Percentiles rank a stretch among this genome's conserved stretches.
Conservation (phyloP, 1,139 yeast genomes). For the Yarrowia galli region DNA sequence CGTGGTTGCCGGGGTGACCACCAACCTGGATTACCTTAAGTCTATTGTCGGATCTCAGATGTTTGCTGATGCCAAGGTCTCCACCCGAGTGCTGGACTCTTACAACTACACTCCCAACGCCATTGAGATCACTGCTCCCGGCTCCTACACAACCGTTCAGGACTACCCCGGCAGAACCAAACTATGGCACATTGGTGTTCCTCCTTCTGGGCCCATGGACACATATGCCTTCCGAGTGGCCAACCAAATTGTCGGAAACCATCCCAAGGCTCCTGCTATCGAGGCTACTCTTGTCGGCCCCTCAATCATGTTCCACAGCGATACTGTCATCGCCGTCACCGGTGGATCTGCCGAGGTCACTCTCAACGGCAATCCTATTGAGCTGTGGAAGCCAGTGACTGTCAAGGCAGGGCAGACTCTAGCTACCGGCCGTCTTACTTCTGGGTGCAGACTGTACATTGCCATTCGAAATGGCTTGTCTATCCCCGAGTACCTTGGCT, state of each 20-base stretch:
- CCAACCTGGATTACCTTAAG: conserved; percentile 88
- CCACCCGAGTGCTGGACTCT: conserved; percentile 84
- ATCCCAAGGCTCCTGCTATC: conserved; percentile 80
- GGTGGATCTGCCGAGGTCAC: conserved; percentile 80
- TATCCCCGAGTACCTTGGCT: conserved; percentile 90
- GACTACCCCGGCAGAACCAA: conserved; percentile 94
- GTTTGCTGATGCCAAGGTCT: conserved; percentile 83
- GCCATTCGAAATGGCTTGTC: conserved; percentile 94
- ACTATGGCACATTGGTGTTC: conserved; percentile 92
- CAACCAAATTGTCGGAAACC: conserved; percentile 88
- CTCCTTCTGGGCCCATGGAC: conserved; percentile 99
- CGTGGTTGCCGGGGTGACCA: conserved; percentile 82
- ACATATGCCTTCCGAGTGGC: conserved; percentile 87
- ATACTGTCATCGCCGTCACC: conserved; percentile 76
- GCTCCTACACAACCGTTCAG: conserved; percentile 94
- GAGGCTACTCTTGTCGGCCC: conserved; percentile 93
- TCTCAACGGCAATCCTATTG: conserved; percentile 65
- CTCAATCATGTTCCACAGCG: conserved; percentile 79
- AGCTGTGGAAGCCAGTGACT: conserved; percentile 72
- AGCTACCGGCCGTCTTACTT: conserved; percentile 75
- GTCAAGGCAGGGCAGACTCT: conserved; percentile 78
- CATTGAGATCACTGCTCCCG: conserved; percentile 82
- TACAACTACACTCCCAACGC: conserved; percentile 82
- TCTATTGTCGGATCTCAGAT: conserved; percentile 81
- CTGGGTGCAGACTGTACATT: conserved; percentile 89